These are phyloP conservation scores for Daldinia bambusicola DNA, from an alignment of 495 filamentous ascomycete genomes.

Conservation along the genomic window DNA sequence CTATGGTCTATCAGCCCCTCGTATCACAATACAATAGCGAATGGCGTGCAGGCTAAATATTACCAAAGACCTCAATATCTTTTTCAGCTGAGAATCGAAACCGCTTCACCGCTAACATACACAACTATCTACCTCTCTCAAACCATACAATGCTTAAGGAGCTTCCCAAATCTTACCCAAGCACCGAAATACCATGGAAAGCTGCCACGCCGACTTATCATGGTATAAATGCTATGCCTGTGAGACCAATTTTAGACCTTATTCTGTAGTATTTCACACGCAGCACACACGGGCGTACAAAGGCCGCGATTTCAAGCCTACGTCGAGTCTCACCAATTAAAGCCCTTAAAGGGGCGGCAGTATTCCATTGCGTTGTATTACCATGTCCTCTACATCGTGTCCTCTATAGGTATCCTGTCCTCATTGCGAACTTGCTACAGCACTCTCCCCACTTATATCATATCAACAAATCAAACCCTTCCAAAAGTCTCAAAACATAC, in stretches of 20 bases:
- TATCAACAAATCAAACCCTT: no score
- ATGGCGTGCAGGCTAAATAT: not conserved
- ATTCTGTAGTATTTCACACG: constrained; percentile 8
- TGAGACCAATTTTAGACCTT: constrained; percentile 1
- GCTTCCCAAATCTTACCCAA: constrained; percentile 6
- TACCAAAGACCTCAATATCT: not conserved
- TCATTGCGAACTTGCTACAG: no score
- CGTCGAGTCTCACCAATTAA: constrained; percentile 18
- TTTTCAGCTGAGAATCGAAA: not conserved
- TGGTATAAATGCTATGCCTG: constrained; percentile 4
- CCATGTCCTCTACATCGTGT: no score
- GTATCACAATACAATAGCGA: constrained; percentile 1
- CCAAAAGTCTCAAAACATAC: no score
- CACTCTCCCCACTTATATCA: no score
- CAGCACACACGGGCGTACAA: constrained; percentile 7
- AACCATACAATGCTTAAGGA: not conserved
- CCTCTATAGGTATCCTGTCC: no score
- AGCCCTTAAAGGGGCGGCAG: constrained; percentile 2
- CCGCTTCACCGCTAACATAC: not conserved
- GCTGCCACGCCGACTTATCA: constrained; percentile 12
- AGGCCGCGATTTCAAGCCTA: constrained; percentile 23
- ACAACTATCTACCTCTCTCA: not conserved
- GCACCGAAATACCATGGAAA: not conserved
- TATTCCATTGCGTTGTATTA: constrained; percentile 18
- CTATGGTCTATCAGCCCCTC: not conserved